A percentile compares a stretch with the other conserved stretches of the same genome.
Conservation (phyloP, 768 basidiomycete species). For the Mycena filopes region DNA sequence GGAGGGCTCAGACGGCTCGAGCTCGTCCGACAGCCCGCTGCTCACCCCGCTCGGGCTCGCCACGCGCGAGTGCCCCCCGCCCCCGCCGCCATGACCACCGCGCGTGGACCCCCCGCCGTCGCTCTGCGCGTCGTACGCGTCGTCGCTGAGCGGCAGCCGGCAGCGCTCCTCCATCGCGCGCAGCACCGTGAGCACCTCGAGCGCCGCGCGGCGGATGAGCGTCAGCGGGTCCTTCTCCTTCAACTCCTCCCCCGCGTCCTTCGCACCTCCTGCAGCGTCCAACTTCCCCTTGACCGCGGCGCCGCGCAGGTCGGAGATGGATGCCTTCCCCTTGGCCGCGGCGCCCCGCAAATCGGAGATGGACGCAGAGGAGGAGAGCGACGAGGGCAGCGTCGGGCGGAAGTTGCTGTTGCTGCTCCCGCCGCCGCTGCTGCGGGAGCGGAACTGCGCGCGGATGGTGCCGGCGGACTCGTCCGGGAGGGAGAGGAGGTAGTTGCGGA, state of each 20-base stretch:
- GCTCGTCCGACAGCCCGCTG: conserved; percentile 41
- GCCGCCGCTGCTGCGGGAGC: too few relatives aligned
- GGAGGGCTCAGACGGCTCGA: conserved; percentile 49
- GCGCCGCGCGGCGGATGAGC: conserved; percentile 77
- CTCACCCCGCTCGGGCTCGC: conserved; percentile 51
- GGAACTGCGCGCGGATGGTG: conserved; percentile 66
- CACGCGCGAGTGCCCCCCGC: conserved; percentile 55
- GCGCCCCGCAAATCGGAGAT: conserved; percentile 25
- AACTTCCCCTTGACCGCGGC: too few relatives aligned
- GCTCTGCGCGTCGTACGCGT: conserved; percentile 85
- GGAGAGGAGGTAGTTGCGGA: conserved; percentile 84
- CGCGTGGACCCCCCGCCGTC: conserved; percentile 65
- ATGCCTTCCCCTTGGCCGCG: not conserved
- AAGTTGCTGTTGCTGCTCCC: too few relatives aligned
- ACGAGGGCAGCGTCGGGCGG: conserved; percentile 49
- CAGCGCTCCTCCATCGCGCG: conserved; percentile 83
- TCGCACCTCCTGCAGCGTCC: conserved; percentile 12
- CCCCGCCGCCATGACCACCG: too few relatives aligned
- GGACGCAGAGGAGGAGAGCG: conserved; percentile 38
- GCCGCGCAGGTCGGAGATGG: conserved; percentile 21
- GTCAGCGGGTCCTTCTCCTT: conserved; percentile 68
- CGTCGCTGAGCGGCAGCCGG: conserved; percentile 80
- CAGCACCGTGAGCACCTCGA: conserved; percentile 86
- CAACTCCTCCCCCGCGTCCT: conserved; percentile 9
- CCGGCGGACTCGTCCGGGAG: conserved; percentile 80